These are phyloP conservation scores for Penicillium coprophilum DNA, from an alignment of 495 filamentous ascomycete genomes.

Conservation along the genomic window DNA sequence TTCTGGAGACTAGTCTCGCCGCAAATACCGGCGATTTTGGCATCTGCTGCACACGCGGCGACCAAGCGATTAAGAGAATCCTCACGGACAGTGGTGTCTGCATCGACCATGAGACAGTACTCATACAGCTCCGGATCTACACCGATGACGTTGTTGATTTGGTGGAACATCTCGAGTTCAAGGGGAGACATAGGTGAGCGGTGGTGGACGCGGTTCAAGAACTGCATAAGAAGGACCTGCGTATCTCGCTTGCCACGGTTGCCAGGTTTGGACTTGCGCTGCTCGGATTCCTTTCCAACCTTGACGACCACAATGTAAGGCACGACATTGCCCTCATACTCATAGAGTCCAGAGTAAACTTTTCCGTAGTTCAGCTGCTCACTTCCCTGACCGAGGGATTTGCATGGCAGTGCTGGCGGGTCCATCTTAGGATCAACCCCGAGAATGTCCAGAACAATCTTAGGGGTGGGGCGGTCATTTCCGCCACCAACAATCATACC, in stretches of 20 bases:
- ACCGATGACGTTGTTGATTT: slow-evolving; percentile 98
- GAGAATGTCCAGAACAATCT: slow-evolving; percentile 95
- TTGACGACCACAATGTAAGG: slow-evolving; percentile 96
- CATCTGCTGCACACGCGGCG: slow-evolving; percentile 88
- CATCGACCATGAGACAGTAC: slow-evolving; percentile 96
- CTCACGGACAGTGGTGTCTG: slow-evolving; percentile 91
- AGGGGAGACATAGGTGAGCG: slow-evolving; percentile 90
- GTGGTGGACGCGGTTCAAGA: slow-evolving; percentile 97
- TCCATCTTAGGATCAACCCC: slow-evolving; percentile 97
- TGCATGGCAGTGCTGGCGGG: slow-evolving; percentile 88
- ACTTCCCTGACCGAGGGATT: slow-evolving; percentile 82
- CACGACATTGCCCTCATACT: slow-evolving; percentile 95
- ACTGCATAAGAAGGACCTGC: slow-evolving; percentile 78
- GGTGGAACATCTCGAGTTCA: slow-evolving; percentile 96
- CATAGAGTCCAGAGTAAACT: slow-evolving; percentile 96
- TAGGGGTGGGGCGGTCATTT: slow-evolving; percentile 94
- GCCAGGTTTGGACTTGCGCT: slow-evolving; percentile 86
- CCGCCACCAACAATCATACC: slow-evolving; percentile 96
- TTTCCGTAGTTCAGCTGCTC: slow-evolving; percentile 98
- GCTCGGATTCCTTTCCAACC: slow-evolving; percentile 94
- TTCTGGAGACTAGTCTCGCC: slow-evolving; percentile 97
- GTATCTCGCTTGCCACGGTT: slow-evolving; percentile 98
- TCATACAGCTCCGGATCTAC: slow-evolving; percentile 97
- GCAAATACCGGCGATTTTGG: slow-evolving; percentile 95
- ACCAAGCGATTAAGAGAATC: slow-evolving; percentile 92